phyloP scores from a whole-genome alignment of 805 yeast species.

The Cyberlindnera suaveolens region DNA sequence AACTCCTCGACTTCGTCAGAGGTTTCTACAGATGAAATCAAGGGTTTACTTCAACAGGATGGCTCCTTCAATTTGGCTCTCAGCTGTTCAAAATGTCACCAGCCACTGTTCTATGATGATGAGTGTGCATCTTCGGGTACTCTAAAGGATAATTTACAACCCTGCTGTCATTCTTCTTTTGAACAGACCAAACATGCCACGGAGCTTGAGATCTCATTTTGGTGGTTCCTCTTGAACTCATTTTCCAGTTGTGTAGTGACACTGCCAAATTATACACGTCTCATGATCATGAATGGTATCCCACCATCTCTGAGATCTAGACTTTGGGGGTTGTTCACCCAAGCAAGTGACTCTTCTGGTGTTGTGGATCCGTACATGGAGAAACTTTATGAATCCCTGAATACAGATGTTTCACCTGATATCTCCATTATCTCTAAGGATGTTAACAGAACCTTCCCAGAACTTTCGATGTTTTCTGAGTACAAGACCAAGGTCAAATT shows the following conservation, averaged over 20 bases:
- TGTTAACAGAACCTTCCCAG: slow-evolving; percentile 55
- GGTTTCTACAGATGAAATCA: slow-evolving; percentile 27
- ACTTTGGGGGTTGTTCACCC: slow-evolving; percentile 35
- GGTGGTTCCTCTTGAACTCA: slow-evolving; percentile 38
- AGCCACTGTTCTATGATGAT: slow-evolving; percentile 21
- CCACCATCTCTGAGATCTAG: slow-evolving; percentile 37
- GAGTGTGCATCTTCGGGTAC: slow-evolving; percentile 12
- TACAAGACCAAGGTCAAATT: slow-evolving; percentile 35
- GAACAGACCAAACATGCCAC: slow-evolving; percentile 4
- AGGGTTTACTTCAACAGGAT: slow-evolving; percentile 16
- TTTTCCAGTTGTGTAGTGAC: slow-evolving; percentile 39
- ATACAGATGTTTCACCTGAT: slow-evolving; percentile 36
- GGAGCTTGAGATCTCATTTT: slow-evolving; percentile 33
- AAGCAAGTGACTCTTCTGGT: slow-evolving; percentile 19
- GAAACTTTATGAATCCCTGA: slow-evolving; percentile 31
- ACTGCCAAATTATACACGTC: slow-evolving; percentile 41
- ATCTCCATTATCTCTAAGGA: slow-evolving; percentile 47
- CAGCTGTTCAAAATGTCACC: slow-evolving; percentile 23
- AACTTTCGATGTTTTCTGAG: slow-evolving; percentile 40
- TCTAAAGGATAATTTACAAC: slow-evolving; percentile 7
- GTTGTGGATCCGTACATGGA: slow-evolving; percentile 20
- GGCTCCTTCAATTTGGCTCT: slow-evolving; percentile 18
- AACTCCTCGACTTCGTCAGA: slow-evolving; percentile 7
- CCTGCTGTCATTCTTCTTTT: slow-evolving; percentile 20
- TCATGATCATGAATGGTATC: slow-evolving; percentile 34